phyloP scores from a whole-genome alignment of 2,329 filamentous ascomycete species.

The Leptosphaerulina australis region DNA sequence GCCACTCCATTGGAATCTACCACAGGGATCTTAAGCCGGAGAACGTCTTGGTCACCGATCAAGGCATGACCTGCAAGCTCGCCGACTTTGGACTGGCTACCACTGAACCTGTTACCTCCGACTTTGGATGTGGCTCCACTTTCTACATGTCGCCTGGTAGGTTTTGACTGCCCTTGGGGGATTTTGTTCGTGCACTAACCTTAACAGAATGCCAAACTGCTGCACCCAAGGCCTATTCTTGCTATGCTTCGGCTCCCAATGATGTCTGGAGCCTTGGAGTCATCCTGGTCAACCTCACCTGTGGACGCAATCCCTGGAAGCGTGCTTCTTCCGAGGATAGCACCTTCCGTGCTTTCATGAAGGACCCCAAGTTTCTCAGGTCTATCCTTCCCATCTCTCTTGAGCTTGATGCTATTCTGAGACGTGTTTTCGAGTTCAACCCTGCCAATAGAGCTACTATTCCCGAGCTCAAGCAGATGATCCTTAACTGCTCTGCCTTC shows the following conservation, averaged over 20 bases:
- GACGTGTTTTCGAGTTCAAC: slow-evolving; percentile 84
- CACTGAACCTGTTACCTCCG: slow-evolving; percentile 79
- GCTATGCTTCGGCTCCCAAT: slow-evolving; percentile 91
- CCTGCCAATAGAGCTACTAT: slow-evolving; percentile 83
- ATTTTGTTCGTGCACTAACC: slow-evolving; percentile 32
- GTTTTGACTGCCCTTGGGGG: slow-evolving; percentile 44
- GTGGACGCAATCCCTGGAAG: slow-evolving; percentile 98
- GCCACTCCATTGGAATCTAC: slow-evolving; percentile 92
- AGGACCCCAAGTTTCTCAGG: slow-evolving; percentile 85
- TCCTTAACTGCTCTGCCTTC: slow-evolving; percentile 77
- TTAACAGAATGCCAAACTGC: slow-evolving; percentile 84
- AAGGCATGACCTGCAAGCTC: slow-evolving; percentile 88
- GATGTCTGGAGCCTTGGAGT: slow-evolving; percentile 99
- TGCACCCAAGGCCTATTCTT: slow-evolving; percentile 70
- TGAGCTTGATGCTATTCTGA: slow-evolving; percentile 86
- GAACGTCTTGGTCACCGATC: slow-evolving; percentile 91
- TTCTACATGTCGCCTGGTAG: slow-evolving; percentile 99
- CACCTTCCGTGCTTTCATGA: slow-evolving; percentile 89
- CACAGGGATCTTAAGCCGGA: slow-evolving; percentile 98
- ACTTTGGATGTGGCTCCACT: slow-evolving; percentile 97
- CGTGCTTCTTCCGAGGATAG: slow-evolving; percentile 91
- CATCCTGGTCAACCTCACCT: slow-evolving; percentile 95
- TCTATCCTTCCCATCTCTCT: slow-evolving; percentile 89
- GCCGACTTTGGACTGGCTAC: slow-evolving; percentile 98
- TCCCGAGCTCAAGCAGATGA: slow-evolving; percentile 75